phyloP scores from a whole-genome alignment of 352 stramenopile genomes.

The Aphanomyces astaci region DNA sequence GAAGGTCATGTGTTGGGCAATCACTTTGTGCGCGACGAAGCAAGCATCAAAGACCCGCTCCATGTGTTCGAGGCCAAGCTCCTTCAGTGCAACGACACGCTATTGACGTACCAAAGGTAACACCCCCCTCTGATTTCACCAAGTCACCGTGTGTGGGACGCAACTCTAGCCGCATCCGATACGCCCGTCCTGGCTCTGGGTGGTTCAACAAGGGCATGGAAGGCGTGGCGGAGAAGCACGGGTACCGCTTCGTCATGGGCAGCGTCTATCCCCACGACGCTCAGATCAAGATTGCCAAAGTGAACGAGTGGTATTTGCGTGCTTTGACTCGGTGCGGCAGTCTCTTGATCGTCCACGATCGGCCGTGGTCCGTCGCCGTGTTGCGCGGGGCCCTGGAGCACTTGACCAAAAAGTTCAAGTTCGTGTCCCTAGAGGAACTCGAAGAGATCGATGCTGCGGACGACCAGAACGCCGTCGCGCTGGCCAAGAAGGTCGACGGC shows the following conservation, averaged over 20 bases:
- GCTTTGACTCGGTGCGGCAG: constrained; percentile 52
- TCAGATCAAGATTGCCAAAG: constrained; percentile 58
- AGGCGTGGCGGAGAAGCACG: constrained; percentile 54
- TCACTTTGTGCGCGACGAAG: constrained; percentile 71
- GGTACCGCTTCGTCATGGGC: constrained; percentile 79
- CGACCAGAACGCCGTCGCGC: neutral
- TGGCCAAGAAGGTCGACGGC: neutral
- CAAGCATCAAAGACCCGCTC: constrained; percentile 68
- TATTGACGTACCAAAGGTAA: constrained; percentile 16
- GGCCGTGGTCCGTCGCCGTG: constrained; percentile 69
- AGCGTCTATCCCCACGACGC: constrained; percentile 83
- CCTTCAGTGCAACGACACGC: constrained; percentile 56
- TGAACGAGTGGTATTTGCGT: constrained; percentile 60
- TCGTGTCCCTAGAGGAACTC: constrained; percentile 19
- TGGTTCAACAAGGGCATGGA: constrained; percentile 81
- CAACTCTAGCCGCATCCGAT: constrained; percentile 26
- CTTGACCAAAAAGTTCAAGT: constrained; percentile 23
- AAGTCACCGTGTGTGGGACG: neutral
- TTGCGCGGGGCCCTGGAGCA: constrained; percentile 44
- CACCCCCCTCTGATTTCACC: neutral
- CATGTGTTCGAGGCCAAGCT: constrained; percentile 80
- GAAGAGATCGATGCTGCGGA: constrained; percentile 5
- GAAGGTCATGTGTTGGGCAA: constrained; percentile 74
- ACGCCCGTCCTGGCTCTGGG: constrained; percentile 70
- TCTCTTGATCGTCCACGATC: constrained; percentile 80